Base-by-base conservation (phyloP, 2,329 filamentous ascomycete genomes). In the Hypoxylon sp. region DNA sequence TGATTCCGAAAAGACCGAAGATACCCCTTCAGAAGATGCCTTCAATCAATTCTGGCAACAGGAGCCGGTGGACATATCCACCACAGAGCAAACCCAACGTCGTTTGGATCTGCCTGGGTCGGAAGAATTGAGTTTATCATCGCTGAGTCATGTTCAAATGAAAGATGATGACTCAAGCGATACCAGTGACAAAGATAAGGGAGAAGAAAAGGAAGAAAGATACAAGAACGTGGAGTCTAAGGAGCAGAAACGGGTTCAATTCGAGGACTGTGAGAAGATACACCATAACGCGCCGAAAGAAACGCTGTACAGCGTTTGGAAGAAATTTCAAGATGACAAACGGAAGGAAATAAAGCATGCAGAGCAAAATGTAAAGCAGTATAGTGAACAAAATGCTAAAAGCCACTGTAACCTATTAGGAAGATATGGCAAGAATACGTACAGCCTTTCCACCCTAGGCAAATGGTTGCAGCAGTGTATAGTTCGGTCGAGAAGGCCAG, bases 401-500 rank as follows among this genome's bases (percentile, higher is more conserved):
- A 2, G 10, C 33, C 13, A 37, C 11, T 14, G 13, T 11, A 37
- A 5, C 33, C 4, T 5, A 13, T 22, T 22, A 30, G 20, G n/a
- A 22, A 17, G 7, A 35, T 42, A 40, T 13, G 27, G 14, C 20
- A 55, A 37, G 35, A 7, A 14, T 20, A 53, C 27, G 49, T 46
- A 46, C 10, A 13, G 14, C 11, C 33, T 49, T 37, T 22, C 27
- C 20, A 10, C 20, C 10, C 20, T 6, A n/a, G 56, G 30, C 3
- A 42, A 37, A 31, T 31, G 44, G 17, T 27, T 42, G 10, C 31
- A 51, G 17, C 60, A 51, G 2, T 50, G 50, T 17, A 27, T 40
- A 37, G 49, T 62, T 22, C 40, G 40, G 7, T 37, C 40, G 7
- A 55, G 25, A 20, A 55, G 40, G 3, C 51, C 22, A 17, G 35